These are phyloP conservation scores for Dalbergia cochinchinensis DNA, from an alignment of 306 rosid species.

Conservation along the genomic window DNA sequence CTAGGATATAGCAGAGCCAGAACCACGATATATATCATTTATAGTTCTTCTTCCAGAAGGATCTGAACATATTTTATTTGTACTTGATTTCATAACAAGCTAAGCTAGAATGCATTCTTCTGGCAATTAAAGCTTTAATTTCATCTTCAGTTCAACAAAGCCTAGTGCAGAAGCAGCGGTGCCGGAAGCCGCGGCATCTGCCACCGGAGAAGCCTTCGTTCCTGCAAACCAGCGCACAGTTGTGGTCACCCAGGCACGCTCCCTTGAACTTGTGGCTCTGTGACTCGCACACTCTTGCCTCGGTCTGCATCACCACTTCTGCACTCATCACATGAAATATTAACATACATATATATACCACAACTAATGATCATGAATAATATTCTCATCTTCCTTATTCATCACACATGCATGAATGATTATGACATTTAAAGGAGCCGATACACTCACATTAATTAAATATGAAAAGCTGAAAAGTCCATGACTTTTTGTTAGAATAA, in stretches of 20 bases:
- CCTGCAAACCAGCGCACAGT: constrained; percentile 58
- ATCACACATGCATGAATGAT: too few species aligned
- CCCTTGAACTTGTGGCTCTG: constrained; percentile 55
- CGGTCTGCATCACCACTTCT: constrained; percentile 48
- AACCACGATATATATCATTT: neutral
- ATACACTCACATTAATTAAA: too few species aligned
- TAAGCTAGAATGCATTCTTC: neutral
- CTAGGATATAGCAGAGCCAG: neutral
- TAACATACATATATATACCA: too few species aligned
- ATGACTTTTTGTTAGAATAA: too few species aligned
- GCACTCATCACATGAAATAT: neutral
- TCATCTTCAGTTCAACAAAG: constrained; percentile 30
- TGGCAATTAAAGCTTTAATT: neutral
- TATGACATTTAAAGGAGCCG: too few species aligned
- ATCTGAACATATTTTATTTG: constrained; percentile 2
- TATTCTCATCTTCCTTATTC: too few species aligned
- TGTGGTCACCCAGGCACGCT: constrained; percentile 36
- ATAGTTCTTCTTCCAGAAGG: neutral
- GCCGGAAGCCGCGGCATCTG: constrained; percentile 58
- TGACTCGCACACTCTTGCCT: constrained; percentile 57
- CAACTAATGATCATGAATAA: too few species aligned
- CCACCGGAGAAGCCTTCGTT: constrained; percentile 63
- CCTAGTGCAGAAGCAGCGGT: constrained; percentile 60
- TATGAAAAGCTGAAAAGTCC: too few species aligned
- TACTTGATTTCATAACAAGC: neutral